A percentile compares a stretch with the other conserved stretches of the same genome.
Evolutionary conservation across 495 filamentous ascomycete genomes (phyloP).

Genomic region (Immersiella caudata): DNA sequence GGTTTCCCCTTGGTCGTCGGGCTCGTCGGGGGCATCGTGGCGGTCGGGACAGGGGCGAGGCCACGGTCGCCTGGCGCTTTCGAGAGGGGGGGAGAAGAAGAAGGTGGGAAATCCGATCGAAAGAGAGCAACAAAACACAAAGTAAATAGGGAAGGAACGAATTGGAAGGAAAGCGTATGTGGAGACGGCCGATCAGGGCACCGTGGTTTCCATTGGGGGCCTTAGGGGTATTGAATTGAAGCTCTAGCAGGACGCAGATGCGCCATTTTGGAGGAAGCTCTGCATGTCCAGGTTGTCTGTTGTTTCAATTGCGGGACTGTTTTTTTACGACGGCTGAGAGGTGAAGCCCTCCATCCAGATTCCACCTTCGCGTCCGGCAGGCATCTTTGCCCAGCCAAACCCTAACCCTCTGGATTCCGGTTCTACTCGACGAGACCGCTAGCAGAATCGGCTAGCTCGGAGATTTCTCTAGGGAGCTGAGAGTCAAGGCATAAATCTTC

Average conservation of each 20-base stretch:
- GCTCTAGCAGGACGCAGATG: conserved; percentile 18
- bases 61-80: background rate
- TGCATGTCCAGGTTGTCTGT: conserved; percentile 5
- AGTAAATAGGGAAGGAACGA: conserved; percentile 25
- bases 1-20: conserved; percentile 29
- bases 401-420: conserved; percentile 5
- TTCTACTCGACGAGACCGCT: background rate
- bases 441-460: conserved; percentile 11
- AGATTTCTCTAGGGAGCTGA: background rate
- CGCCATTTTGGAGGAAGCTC: conserved; percentile 30
- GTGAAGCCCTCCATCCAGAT: conserved; percentile 10
- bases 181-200: conserved; percentile 20
- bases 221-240: conserved; percentile 4
- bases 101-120: background rate
- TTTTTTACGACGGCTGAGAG: background rate
- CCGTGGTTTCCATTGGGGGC: conserved; percentile 24
- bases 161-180: background rate
- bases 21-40: conserved; percentile 33
- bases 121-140: background rate
- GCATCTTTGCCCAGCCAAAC: background rate
- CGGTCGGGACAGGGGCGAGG: background rate
- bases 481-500: background rate
- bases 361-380: conserved; percentile 9
- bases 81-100: conserved; percentile 15
- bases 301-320: conserved; percentile 13